These are phyloP conservation scores for Melampsora americana DNA, from an alignment of 1,284 basidiomycete species.

Conservation along the genomic window DNA sequence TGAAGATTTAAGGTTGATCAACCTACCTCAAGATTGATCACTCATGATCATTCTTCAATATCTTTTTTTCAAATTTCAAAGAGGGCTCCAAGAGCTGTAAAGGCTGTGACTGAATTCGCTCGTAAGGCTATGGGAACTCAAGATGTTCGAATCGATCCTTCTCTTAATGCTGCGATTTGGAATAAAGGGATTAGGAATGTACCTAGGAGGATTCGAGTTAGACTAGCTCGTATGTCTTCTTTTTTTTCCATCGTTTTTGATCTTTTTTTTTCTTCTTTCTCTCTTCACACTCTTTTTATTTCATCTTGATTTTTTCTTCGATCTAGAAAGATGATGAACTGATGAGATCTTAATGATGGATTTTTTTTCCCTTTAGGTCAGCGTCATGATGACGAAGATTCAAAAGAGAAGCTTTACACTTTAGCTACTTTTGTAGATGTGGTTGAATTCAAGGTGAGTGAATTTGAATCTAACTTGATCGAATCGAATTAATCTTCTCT, in stretches of 20 bases:
- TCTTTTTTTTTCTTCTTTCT: not conserved
- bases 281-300: not conserved
- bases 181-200: constrained; percentile 81
- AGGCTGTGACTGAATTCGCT: constrained; percentile 83
- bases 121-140: constrained; percentile 88
- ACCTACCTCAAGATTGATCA: no score
- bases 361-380: constrained; percentile 60
- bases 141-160: constrained; percentile 86
- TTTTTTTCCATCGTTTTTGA: not conserved
- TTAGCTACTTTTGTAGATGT: constrained; percentile 79
- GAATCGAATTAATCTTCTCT: no score
- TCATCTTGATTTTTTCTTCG: not conserved
- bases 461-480: constrained; percentile 92
- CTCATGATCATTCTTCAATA: no score
- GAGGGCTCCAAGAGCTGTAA: constrained; percentile 80
- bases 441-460: constrained; percentile 56
- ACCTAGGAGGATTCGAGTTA: constrained; percentile 81
- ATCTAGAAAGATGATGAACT: not conserved
- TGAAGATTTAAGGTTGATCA: not conserved
- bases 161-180: constrained; percentile 91
- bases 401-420: constrained; percentile 94
- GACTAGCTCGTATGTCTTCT: constrained; percentile 78
- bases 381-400: constrained; percentile 90
- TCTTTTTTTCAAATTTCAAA: constrained; percentile 30
- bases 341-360: constrained; percentile 26